Conservation (phyloP, 495 filamentous ascomycete species). For the Aspergillus incahuasiensis region DNA sequence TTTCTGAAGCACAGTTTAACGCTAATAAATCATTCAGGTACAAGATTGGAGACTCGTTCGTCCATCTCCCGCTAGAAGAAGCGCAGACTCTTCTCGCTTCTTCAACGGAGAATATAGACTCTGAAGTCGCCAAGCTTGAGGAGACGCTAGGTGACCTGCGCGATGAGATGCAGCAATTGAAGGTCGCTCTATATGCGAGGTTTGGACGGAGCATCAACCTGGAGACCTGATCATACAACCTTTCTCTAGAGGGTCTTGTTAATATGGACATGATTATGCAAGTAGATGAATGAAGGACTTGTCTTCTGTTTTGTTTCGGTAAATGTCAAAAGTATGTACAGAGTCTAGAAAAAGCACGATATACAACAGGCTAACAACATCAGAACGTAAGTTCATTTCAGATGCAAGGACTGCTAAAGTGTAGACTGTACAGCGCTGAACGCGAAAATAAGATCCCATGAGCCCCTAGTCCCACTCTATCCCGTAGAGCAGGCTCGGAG, state of each 20-base stretch:
- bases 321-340: neutral
- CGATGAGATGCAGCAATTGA: slow-evolving; percentile 84
- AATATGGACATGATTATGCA: neutral
- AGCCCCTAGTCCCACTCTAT: neutral
- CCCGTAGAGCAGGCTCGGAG: neutral
- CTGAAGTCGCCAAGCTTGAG: slow-evolving; percentile 70
- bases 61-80: slow-evolving; percentile 75
- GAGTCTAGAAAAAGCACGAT: neutral
- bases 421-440: neutral
- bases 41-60: slow-evolving; percentile 93
- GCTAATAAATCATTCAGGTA: slow-evolving; percentile 55
- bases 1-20: no score
- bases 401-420: neutral
- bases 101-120: slow-evolving; percentile 66
- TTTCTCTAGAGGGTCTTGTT: neutral
- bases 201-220: slow-evolving; percentile 95
- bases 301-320: neutral
- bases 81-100: slow-evolving; percentile 76
- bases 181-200: slow-evolving; percentile 86
- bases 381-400: slow-evolving; percentile 4
- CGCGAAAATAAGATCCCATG: neutral
- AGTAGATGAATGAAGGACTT: neutral
- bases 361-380: neutral
- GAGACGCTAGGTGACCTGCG: slow-evolving; percentile 65
- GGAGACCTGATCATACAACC: slow-evolving; percentile 58